A percentile compares a stretch with the other conserved stretches of the same genome.
Evolutionary conservation across 768 basidiomycete species (phyloP).

Genomic region (Tylopilus cervinicoccineus): DNA sequence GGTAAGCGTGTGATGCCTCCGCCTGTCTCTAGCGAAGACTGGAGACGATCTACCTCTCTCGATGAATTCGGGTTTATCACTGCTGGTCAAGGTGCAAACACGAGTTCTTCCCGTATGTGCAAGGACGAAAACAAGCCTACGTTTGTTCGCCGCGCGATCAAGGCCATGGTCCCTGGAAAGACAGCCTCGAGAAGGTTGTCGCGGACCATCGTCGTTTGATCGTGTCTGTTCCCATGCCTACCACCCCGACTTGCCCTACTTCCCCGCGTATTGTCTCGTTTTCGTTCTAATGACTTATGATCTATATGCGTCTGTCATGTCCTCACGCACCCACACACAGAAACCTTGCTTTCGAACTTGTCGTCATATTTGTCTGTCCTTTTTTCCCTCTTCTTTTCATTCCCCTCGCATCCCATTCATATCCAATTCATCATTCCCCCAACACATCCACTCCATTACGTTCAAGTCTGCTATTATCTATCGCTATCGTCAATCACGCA

Average conservation of each 20-base stretch:
- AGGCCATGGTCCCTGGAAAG: constrained; percentile 70
- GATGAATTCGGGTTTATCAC: constrained; percentile 64
- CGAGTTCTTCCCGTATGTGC: constrained; percentile 23
- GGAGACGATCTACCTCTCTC: constrained; percentile 44
- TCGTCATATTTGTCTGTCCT: constrained; percentile 24
- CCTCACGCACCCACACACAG: constrained; percentile 1
- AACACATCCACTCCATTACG: constrained; percentile 28
- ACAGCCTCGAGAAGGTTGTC: constrained; percentile 49
- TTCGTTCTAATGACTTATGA: constrained; percentile 21
- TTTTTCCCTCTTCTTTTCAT: background rate
- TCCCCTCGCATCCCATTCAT: constrained; percentile 13
- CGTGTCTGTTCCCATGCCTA: background rate
- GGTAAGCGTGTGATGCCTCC: constrained; percentile 62
- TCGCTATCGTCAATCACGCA: constrained; percentile 26
- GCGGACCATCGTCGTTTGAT: constrained; percentile 30
- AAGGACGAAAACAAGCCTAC: constrained; percentile 48
- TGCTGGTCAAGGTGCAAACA: constrained; percentile 28
- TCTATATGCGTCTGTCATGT: constrained; percentile 17
- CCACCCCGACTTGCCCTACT: background rate
- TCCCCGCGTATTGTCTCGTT: background rate
- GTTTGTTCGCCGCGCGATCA: constrained; percentile 67
- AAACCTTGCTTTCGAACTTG: constrained; percentile 14
- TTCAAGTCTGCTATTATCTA: constrained; percentile 32
- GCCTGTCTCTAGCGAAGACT: constrained; percentile 67
- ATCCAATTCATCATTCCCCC: background rate